Evolutionary conservation across 1,284 basidiomycete species (phyloP).

Genomic region (Naganishia albida): DNA sequence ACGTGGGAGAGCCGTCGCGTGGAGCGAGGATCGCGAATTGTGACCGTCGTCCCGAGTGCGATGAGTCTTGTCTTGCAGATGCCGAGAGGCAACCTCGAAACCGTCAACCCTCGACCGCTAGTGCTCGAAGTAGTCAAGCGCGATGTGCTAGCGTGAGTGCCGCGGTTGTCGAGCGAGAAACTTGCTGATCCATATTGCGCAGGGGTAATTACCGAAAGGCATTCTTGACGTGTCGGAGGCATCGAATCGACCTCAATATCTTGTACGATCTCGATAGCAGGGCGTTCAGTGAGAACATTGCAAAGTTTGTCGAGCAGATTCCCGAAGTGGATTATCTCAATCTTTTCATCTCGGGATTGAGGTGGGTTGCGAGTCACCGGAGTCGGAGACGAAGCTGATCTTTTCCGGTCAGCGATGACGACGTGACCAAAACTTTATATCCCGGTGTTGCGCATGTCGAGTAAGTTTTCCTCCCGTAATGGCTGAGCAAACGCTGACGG

Average conservation of each 20-base stretch:
- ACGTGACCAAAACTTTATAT: slow-evolving; percentile 22
- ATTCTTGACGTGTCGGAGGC: slow-evolving; percentile 86
- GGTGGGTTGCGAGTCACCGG: slow-evolving; percentile 58
- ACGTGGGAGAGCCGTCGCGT: slow-evolving; percentile 73
- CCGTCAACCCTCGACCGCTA: slow-evolving; percentile 86
- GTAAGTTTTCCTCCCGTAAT: neutral
- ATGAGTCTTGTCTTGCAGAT: slow-evolving; percentile 95
- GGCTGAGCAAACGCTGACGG: neutral
- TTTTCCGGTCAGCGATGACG: slow-evolving; percentile 8
- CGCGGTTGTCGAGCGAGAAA: slow-evolving; percentile 1
- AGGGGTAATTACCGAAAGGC: slow-evolving; percentile 70
- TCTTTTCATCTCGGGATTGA: slow-evolving; percentile 82
- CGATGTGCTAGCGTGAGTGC: slow-evolving; percentile 69
- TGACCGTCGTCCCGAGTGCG: slow-evolving; percentile 76
- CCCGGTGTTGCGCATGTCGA: slow-evolving; percentile 9
- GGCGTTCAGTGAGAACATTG: slow-evolving; percentile 67
- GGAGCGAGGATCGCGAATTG: slow-evolving; percentile 82
- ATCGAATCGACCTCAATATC: slow-evolving; percentile 87
- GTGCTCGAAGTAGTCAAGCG: slow-evolving; percentile 78
- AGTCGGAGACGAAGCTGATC: neutral
- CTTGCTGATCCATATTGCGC: neutral
- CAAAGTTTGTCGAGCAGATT: slow-evolving; percentile 78
- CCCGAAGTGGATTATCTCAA: slow-evolving; percentile 90
- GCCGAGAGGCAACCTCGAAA: slow-evolving; percentile 96
- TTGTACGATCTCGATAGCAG: slow-evolving; percentile 75